A percentile compares a stretch with the other conserved stretches of the same genome.
phyloP scores from a whole-genome alignment of 495 filamentous ascomycete species.

The Terfezia boudieri region DNA sequence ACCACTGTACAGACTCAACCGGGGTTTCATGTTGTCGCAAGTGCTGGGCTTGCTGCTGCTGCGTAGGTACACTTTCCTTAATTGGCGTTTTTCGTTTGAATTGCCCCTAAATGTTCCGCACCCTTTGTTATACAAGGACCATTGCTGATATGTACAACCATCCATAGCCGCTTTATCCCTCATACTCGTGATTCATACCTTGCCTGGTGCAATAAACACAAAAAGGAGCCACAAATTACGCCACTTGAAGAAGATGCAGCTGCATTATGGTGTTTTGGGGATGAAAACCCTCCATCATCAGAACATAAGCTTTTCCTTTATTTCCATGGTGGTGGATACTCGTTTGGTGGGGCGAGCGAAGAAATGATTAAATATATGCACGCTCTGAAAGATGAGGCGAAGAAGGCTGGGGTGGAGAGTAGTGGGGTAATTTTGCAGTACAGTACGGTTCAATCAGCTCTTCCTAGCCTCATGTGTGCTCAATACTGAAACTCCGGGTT shows the following conservation, averaged over 20 bases:
- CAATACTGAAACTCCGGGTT: neutral
- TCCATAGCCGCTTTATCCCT: no score
- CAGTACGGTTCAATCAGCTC: neutral
- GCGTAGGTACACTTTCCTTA: no score
- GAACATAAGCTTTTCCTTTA: neutral
- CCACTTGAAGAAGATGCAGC: neutral
- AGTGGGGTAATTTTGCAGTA: neutral
- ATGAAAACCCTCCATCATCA: neutral
- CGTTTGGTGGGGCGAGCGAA: neutral
- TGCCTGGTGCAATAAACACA: neutral
- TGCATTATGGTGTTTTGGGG: neutral
- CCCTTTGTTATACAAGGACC: no score
- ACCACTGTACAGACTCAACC: no score
- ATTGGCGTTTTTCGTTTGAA: no score
- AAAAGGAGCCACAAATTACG: neutral
- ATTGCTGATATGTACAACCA: no score
- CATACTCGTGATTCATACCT: neutral
- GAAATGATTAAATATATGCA: neutral
- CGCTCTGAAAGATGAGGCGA: neutral
- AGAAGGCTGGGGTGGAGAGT: neutral
- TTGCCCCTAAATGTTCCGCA: no score
- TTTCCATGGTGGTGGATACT: neutral
- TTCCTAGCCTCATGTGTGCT: neutral
- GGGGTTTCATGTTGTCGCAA: no score
- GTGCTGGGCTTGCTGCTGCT: no score